Evolutionary conservation across 768 basidiomycete genomes (phyloP).

Genomic region (Coprinellus micaceus): DNA sequence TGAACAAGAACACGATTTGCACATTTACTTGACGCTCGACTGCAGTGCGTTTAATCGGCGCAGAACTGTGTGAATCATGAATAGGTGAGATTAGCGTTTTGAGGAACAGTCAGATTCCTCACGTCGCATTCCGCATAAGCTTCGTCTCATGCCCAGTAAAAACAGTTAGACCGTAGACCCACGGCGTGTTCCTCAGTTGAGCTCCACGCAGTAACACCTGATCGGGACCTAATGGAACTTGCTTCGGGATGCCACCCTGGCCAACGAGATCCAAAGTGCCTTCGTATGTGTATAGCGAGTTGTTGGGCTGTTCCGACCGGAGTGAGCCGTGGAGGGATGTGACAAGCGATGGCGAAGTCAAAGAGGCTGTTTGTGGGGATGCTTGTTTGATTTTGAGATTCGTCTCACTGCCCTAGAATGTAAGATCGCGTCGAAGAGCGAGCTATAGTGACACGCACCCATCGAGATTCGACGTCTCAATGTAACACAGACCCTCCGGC

Average conservation of each 20-base stretch:
- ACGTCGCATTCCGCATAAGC: constrained; percentile 97
- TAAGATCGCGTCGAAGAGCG: neutral
- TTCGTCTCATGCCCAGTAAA: constrained; percentile 99
- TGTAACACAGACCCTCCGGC: constrained; percentile 95
- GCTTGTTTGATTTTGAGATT: constrained; percentile 99
- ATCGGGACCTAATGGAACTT: constrained; percentile 90
- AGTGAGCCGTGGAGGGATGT: constrained; percentile 74
- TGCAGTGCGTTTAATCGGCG: constrained; percentile 94
- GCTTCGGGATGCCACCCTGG: constrained; percentile 58
- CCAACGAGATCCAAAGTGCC: constrained; percentile 66
- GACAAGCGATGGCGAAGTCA: constrained; percentile 77
- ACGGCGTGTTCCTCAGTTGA: constrained; percentile 92
- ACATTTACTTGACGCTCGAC: constrained; percentile 95
- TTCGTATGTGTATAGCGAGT: constrained; percentile 95
- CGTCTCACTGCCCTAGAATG: constrained; percentile 66
- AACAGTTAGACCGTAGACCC: constrained; percentile 91
- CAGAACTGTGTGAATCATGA: constrained; percentile 51
- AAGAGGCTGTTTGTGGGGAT: constrained; percentile 69
- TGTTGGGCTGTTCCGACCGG: constrained; percentile 95
- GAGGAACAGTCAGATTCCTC: constrained; percentile 30
- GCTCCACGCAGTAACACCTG: constrained; percentile 93
- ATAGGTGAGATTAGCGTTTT: neutral
- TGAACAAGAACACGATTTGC: constrained; percentile 94
- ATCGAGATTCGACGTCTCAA: constrained; percentile 96
- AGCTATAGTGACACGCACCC: constrained; percentile 51